Evolutionary conservation across 2,329 filamentous ascomycete genomes (phyloP).

Genomic region (Acephala macrosclerotiorum): DNA sequence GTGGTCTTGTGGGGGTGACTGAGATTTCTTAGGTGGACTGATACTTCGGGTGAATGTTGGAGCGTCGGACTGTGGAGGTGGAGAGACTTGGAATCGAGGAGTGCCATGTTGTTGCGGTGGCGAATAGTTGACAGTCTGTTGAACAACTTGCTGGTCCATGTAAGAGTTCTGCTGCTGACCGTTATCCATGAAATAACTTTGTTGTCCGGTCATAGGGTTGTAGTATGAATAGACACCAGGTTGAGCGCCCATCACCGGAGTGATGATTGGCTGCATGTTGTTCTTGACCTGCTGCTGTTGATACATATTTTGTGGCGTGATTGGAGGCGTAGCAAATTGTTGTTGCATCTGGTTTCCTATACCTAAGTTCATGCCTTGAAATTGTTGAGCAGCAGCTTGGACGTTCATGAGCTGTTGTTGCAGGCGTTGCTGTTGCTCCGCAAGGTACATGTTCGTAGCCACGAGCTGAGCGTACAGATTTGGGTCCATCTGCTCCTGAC

Average conservation of each 20-base stretch:
- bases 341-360: slow-evolving; percentile 52
- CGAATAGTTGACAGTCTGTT: slow-evolving; percentile 50
- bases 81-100: slow-evolving; percentile 83
- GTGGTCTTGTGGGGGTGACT: slow-evolving; percentile 73
- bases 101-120: slow-evolving; percentile 62
- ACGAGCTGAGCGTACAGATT: slow-evolving; percentile 87
- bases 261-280: slow-evolving; percentile 54
- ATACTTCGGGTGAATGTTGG: slow-evolving; percentile 65
- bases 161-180: slow-evolving; percentile 51
- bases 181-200: slow-evolving; percentile 71
- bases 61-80: slow-evolving; percentile 69
- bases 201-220: slow-evolving; percentile 86
- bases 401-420: slow-evolving; percentile 91
- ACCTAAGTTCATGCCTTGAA: slow-evolving; percentile 78
- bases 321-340: slow-evolving; percentile 57
- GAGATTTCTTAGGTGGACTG: slow-evolving; percentile 70
- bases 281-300: slow-evolving; percentile 45
- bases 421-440: slow-evolving; percentile 92
- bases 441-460: slow-evolving; percentile 89
- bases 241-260: slow-evolving; percentile 63
- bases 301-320: slow-evolving; percentile 62
- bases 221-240: slow-evolving; percentile 84
- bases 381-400: slow-evolving; percentile 83
- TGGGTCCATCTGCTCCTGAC: slow-evolving; percentile 81
- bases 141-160: slow-evolving; percentile 47